Conservation (phyloP, 2,329 filamentous ascomycete genomes). For the Exophiala sp. region DNA sequence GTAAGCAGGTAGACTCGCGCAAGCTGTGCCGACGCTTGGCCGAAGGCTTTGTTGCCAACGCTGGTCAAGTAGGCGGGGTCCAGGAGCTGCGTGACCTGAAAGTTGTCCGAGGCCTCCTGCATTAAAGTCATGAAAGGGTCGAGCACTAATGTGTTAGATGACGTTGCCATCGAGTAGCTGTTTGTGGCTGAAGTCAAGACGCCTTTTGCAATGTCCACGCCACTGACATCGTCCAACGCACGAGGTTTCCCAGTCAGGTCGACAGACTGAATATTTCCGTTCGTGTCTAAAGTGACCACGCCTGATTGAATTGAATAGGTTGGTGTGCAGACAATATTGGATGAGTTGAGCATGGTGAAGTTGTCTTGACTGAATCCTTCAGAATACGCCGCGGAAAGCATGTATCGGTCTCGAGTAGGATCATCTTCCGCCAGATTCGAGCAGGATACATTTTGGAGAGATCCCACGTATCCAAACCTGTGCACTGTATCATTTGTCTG, state of each 20-base stretch:
- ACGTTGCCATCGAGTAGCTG: constrained; percentile 1
- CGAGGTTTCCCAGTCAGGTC: constrained; percentile 8
- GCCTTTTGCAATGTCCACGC: constrained; percentile 13
- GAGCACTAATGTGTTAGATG: neutral
- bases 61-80: constrained; percentile 13
- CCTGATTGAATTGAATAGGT: constrained; percentile 15
- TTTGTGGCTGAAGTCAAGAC: constrained; percentile 7
- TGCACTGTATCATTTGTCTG: constrained; percentile 15
- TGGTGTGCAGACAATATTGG: constrained; percentile 22
- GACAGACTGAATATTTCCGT: constrained; percentile 15
- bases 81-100: constrained; percentile 10
- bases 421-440: constrained; percentile 14
- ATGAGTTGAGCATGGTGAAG: constrained; percentile 22
- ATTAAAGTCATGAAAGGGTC: constrained; percentile 18
- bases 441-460: constrained; percentile 19
- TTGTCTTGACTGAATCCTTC: constrained; percentile 17
- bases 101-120: constrained; percentile 10
- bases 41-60: constrained; percentile 7
- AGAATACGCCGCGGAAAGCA: constrained; percentile 17
- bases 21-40: constrained; percentile 15
- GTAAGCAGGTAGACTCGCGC: constrained; percentile 19
- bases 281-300: constrained; percentile 11
- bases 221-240: constrained; percentile 11
- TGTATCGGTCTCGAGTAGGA: constrained; percentile 15
- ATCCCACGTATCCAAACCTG: constrained; percentile 17